Base-by-base conservation (phyloP, 106 monocot species). In the Apostasia shenzhenica region DNA sequence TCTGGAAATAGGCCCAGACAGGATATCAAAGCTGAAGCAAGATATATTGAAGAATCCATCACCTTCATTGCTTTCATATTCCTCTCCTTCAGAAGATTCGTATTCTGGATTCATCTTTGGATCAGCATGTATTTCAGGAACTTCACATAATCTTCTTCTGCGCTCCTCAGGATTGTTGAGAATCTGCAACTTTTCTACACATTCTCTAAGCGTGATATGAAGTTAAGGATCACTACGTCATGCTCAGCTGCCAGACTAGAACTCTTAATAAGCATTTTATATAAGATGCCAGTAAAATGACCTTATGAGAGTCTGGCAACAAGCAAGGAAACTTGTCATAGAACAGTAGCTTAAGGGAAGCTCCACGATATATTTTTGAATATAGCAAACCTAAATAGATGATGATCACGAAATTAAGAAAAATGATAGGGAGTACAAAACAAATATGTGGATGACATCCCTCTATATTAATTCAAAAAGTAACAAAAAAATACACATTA, bases 171-270 rank as follows among this genome's bases (percentile, higher is more conserved):
- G 82, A 3, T 59, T 74, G 71, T 57, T 80, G 50, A 89, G 77
- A 77, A 77, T 73, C 79, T 85, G 85, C 69, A 89, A 67, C 72
- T 80, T 89, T 70, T 89, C 85, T 55, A 89, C 77, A 69, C 89
- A 89, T 71, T 89, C 89, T 74, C 89, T 82, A 52, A 85, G 84
- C 68, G 84, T 89, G 63, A 64, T 72, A 47, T 9, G 67, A 6
- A 53, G 79, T 89, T 56, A 89, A 89, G 88, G 76, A 55, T 71
- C 41, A 71, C 54, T n/a, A 45, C 61, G 13, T 41, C 43, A 73
- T 75, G 40, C 0, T 7, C 40, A 58, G 48, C 47, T 26, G 41
- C 3, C 57, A 46, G 46, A 42, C 10, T 14, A 44, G 11, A 49
- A 11, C 8, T 10, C n/a, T 64, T 26, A 26, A 26, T 26, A 26